Conservation (phyloP, 257 asterid species). For the Capsicum baccatum region DNA sequence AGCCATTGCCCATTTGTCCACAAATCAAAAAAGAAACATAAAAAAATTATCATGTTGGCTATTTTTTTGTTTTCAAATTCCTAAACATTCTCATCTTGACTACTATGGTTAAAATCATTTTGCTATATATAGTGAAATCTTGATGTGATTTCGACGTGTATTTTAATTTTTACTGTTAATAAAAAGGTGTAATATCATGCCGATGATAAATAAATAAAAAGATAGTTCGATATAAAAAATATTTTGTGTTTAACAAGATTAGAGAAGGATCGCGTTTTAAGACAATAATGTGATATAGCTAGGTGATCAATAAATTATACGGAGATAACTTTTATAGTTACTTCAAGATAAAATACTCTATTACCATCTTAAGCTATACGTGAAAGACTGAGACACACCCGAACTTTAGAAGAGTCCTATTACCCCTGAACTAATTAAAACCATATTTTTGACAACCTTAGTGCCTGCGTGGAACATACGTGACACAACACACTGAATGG, state of each 20-base stretch:
- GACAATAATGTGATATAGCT: not conserved
- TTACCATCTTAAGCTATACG: no score
- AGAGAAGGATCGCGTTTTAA: not conserved
- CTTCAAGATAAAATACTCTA: not conserved
- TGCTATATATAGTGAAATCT: not conserved
- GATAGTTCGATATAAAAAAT: not conserved
- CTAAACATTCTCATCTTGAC: slow-evolving; percentile 33
- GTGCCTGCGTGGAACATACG: no score
- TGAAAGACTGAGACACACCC: no score
- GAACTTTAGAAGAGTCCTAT: no score
- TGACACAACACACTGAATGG: no score
- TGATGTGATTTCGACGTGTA: not conserved
- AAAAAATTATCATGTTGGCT: not conserved
- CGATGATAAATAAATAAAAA: not conserved
- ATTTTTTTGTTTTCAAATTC: not conserved
- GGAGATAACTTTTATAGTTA: not conserved
- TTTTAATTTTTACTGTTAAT: not conserved
- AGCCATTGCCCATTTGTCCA: not conserved
- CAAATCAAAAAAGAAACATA: not conserved
- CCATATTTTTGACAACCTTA: no score
- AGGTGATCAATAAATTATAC: not conserved
- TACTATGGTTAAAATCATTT: slow-evolving; percentile 19
- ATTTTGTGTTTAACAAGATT: not conserved
- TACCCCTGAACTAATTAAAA: no score
- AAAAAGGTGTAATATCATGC: not conserved